Conservation (phyloP, 805 yeast genomes). For the Lachancea lanzarotensis region DNA sequence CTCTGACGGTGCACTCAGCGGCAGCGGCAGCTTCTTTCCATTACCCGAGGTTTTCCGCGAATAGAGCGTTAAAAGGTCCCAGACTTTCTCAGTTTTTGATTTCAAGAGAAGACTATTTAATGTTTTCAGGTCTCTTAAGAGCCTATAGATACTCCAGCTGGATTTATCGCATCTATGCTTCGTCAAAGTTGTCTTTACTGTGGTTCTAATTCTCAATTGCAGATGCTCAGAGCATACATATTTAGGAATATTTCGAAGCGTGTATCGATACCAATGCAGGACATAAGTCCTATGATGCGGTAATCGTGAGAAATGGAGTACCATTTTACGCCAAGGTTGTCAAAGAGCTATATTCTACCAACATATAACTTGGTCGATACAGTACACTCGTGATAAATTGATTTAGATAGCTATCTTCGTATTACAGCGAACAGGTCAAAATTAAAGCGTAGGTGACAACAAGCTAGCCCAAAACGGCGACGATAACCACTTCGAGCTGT, state of each 20-base stretch:
- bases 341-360: no score
- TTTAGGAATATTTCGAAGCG: slow-evolving; percentile 23
- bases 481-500: no score
- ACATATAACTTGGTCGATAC: no score
- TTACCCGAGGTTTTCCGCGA: slow-evolving; percentile 6
- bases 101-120: slow-evolving; percentile 13
- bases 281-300: slow-evolving; percentile 28
- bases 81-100: slow-evolving; percentile 6
- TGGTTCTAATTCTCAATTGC: slow-evolving; percentile 10
- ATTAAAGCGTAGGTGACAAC: no score
- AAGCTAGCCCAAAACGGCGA: no score
- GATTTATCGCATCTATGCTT: slow-evolving; percentile 22
- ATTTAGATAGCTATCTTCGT: no score
- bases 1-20: neutral
- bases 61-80: slow-evolving; percentile 9
- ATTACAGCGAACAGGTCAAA: no score
- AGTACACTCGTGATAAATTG: no score
- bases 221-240: slow-evolving; percentile 14
- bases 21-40: slow-evolving; percentile 1
- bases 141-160: slow-evolving; percentile 20
- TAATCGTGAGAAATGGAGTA: slow-evolving; percentile 27
- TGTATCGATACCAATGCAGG: slow-evolving; percentile 25
- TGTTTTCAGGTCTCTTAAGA: slow-evolving; percentile 12
- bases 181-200: slow-evolving; percentile 7
- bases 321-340: slow-evolving; percentile 14